These are phyloP conservation scores for Hirschfeldia incana DNA, from an alignment of 345 rosid species.

Conservation along the genomic window DNA sequence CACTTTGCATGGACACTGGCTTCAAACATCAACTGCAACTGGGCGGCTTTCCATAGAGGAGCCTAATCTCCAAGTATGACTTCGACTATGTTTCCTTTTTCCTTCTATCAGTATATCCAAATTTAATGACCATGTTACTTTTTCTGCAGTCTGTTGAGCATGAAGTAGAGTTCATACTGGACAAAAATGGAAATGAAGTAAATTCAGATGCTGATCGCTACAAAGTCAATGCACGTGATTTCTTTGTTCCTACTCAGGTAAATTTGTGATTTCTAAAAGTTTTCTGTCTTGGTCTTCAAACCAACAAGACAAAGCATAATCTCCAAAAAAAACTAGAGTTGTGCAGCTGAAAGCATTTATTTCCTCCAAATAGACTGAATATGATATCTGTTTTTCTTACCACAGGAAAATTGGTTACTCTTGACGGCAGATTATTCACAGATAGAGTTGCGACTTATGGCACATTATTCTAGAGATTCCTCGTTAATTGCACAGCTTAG, in stretches of 20 bases:
- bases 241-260: conserved; percentile 92
- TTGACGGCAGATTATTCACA: conserved; percentile 96
- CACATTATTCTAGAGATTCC: conserved; percentile 87
- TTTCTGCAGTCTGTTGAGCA: conserved; percentile 93
- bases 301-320: conserved; percentile 12
- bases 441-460: conserved; percentile 92
- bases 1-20: conserved; percentile 89
- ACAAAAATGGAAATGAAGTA: conserved; percentile 46
- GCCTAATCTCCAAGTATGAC: conserved; percentile 93
- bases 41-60: conserved; percentile 98
- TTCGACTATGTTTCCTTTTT: conserved; percentile 17
- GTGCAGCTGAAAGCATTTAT: conserved; percentile 22
- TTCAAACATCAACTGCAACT: conserved; percentile 95
- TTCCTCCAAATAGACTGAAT: background rate
- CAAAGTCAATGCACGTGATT: conserved; percentile 85
- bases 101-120: background rate
- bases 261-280: conserved; percentile 12
- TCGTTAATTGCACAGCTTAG: conserved; percentile 73
- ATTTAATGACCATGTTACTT: conserved; percentile 23
- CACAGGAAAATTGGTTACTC: conserved; percentile 87
- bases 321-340: background rate
- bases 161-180: conserved; percentile 63
- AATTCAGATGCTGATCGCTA: conserved; percentile 40
- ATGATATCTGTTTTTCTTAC: background rate
- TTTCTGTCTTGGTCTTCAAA: conserved; percentile 20